These are phyloP conservation scores for Daedaleopsis nitida DNA, from an alignment of 768 basidiomycete genomes.

Conservation along the genomic window DNA sequence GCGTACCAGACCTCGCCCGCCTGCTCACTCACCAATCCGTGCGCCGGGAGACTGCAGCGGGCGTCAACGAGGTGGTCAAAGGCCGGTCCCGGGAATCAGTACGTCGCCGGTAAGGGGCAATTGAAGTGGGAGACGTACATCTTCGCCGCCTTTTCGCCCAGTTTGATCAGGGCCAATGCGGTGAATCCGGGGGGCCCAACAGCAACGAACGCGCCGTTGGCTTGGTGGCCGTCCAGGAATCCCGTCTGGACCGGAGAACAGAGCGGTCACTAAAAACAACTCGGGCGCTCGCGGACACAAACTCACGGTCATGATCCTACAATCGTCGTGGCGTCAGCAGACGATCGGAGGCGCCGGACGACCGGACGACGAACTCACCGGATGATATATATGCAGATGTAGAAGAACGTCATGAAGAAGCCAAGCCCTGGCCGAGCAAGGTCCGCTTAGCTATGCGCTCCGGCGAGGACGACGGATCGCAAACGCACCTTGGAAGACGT, in stretches of 20 bases:
- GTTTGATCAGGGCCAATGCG: slow-evolving; percentile 47
- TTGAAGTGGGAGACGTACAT: slow-evolving; percentile 34
- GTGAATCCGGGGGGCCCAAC: slow-evolving; percentile 54
- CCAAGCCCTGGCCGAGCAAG: slow-evolving; percentile 35
- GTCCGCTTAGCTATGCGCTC: slow-evolving; percentile 1
- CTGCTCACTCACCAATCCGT: slow-evolving; percentile 37
- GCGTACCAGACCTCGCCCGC: slow-evolving; percentile 52
- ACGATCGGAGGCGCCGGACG: not conserved
- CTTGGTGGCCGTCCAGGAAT: slow-evolving; percentile 49
- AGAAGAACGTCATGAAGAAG: slow-evolving; percentile 53
- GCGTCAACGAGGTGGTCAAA: slow-evolving; percentile 4
- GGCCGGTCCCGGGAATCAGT: not conserved
- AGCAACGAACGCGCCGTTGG: slow-evolving; percentile 50
- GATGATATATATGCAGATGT: slow-evolving; percentile 51
- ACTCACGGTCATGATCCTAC: slow-evolving; percentile 41
- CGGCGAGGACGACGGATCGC: slow-evolving; percentile 9
- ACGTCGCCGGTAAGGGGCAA: not conserved
- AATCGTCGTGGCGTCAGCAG: slow-evolving; percentile 1
- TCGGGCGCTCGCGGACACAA: not conserved
- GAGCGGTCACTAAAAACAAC: not conserved
- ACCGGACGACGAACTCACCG: slow-evolving; percentile 32
- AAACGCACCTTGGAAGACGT: slow-evolving; percentile 49
- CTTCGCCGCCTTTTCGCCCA: slow-evolving; percentile 39
- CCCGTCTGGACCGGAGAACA: slow-evolving; percentile 38
- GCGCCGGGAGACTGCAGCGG: slow-evolving; percentile 32